Base-by-base conservation (phyloP, 2,329 filamentous ascomycete species). In the Apiospora phragmitis region DNA sequence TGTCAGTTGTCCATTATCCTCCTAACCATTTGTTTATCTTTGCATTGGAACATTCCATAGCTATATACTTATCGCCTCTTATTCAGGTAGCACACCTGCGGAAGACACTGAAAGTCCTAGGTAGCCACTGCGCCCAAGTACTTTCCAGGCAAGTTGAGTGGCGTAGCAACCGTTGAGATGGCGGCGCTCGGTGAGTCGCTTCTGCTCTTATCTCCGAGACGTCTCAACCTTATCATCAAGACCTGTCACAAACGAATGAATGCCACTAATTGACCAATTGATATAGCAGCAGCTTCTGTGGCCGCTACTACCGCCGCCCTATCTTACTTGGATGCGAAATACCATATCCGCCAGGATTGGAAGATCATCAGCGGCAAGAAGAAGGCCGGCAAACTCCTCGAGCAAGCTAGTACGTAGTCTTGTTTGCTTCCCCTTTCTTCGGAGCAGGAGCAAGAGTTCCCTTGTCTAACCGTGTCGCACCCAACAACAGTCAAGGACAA, bases 291-390 rank as follows among this genome's bases (percentile, higher is more conserved):
- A 24, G 78, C 77, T 6, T 78, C 77, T 8, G 73, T 77, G n/a
- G 77, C 78, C 71, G 81, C 79, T 67, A 77, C 81, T 1, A 75
- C 81, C 12, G 81, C 82, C 5, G 80, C 79, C 62, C 75, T 83
- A 35, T 86, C 87, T 51, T 93, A 93, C 74, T 81, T 93, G 62
- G 88, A 94, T 76, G 93, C 89, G 69, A 93, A 92, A 82, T 90
- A 88, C 75, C 89, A 92, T 77, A 77, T 94, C 67, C 79, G 81
- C 55, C 89, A 92, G 76, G 93, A 95, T 78, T 73, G 92, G 21
- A 74, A 77, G 0, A 75, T 76, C 8, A 79, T 92, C n/a, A 77
- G 82, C 16, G 80, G 80, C 14, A 71, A 82, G n/a, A 83, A 80
- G 45, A 80, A 78, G 42, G 81, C 82, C 12, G 80, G 82, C 68